These are phyloP conservation scores for Aspergillus sp. DNA, from an alignment of 2,329 filamentous ascomycete species.

Conservation along the genomic window DNA sequence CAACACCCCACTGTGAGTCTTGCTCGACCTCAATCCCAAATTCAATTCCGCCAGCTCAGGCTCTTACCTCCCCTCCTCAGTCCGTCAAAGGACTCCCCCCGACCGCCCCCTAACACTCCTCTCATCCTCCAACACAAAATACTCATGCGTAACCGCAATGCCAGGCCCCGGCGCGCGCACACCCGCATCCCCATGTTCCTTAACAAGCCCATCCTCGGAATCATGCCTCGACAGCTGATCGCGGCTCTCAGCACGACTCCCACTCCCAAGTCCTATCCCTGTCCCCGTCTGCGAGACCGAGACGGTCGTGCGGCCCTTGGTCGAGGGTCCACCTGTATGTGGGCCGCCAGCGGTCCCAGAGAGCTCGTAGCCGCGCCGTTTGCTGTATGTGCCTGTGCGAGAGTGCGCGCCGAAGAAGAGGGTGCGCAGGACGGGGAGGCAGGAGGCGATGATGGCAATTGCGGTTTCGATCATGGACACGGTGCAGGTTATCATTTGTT, in stretches of 20 bases:
- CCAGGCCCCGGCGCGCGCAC: conserved; percentile 4
- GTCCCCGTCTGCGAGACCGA: conserved; percentile 17
- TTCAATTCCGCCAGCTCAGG: too few species aligned
- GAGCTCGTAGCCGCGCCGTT: conserved; percentile 25
- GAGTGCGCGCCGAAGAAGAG: conserved; percentile 32
- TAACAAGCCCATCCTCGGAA: conserved; percentile 26
- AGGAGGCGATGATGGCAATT: conserved; percentile 28
- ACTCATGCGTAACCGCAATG: conserved; percentile 27
- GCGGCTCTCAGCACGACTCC: not conserved
- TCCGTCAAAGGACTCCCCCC: not conserved
- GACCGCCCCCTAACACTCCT: not conserved
- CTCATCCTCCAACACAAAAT: conserved; percentile 19
- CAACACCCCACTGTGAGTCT: too few species aligned
- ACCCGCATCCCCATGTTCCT: conserved; percentile 1
- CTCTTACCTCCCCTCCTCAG: too few species aligned
- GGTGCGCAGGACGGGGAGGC: conserved; percentile 23
- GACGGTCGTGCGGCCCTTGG: conserved; percentile 18
- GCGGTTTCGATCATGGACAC: conserved; percentile 30
- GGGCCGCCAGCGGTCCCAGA: conserved; percentile 19
- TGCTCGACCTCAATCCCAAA: too few species aligned
- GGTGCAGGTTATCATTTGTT: conserved; percentile 32
- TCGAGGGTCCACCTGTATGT: not conserved
- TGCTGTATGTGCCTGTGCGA: conserved; percentile 26
- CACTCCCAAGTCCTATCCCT: not conserved
- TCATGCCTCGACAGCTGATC: conserved; percentile 23